Evolutionary conservation across 495 filamentous ascomycete genomes (phyloP).

Genomic region (Viridothelium virens): DNA sequence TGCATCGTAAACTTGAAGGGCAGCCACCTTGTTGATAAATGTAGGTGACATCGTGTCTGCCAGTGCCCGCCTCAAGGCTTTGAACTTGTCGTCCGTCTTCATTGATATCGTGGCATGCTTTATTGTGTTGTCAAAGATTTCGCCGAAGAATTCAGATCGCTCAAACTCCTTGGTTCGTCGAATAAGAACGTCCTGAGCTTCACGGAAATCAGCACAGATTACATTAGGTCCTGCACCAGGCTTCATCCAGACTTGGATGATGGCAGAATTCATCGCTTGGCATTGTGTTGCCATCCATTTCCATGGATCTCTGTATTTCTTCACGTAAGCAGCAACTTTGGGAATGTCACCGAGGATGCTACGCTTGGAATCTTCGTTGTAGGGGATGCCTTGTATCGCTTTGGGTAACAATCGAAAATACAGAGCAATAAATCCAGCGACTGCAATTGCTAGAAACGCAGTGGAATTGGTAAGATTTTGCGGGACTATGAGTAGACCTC

Average conservation of each 20-base stretch:
- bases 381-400: not conserved
- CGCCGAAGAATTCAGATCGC: constrained; percentile 18
- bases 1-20: constrained; percentile 1
- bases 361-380: not conserved
- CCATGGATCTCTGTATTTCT: not conserved
- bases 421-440: not conserved
- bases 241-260: constrained; percentile 18
- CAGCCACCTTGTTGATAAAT: constrained; percentile 17
- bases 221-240: constrained; percentile 14
- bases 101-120: constrained; percentile 8
- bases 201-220: constrained; percentile 13
- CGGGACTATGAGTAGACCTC: not conserved
- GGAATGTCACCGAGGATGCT: not conserved
- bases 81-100: constrained; percentile 15
- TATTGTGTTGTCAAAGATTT: constrained; percentile 11
- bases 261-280: constrained; percentile 13
- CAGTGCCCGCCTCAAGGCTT: constrained; percentile 6
- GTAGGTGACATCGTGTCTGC: constrained; percentile 14
- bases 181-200: constrained; percentile 15
- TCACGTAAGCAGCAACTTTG: not conserved
- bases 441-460: not conserved
- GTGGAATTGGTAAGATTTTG: not conserved
- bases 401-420: not conserved
- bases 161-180: constrained; percentile 18
- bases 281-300: constrained; percentile 8